Conservation (phyloP, 257 asterid genomes). For the Fraxinus quadrangulata region DNA sequence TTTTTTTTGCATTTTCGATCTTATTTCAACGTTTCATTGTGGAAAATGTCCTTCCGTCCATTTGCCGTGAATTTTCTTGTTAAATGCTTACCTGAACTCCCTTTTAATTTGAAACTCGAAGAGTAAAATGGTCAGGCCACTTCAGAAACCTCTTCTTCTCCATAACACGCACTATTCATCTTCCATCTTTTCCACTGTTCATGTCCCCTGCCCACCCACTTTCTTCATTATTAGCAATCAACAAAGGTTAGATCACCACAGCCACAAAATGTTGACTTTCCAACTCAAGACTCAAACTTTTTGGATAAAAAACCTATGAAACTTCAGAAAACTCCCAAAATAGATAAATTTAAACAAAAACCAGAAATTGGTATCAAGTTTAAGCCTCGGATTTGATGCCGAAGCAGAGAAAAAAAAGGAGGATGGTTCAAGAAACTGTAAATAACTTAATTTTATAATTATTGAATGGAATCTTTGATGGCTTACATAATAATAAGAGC, state of each 20-base stretch:
- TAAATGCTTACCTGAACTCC: too few relatives aligned
- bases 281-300: conserved; percentile 21
- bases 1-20: too few relatives aligned
- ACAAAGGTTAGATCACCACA: conserved; percentile 39
- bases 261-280: conserved; percentile 30
- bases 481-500: conserved; percentile 31
- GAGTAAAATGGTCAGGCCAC: too few relatives aligned
- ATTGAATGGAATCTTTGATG: conserved; percentile 30
- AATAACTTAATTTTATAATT: conserved; percentile 21
- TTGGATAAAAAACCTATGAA: conserved; percentile 34
- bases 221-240: conserved; percentile 10
- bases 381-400: conserved; percentile 23
- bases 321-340: conserved; percentile 21
- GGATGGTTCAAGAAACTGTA: conserved; percentile 19
- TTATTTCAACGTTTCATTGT: too few relatives aligned
- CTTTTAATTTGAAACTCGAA: too few relatives aligned
- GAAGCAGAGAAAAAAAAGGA: conserved; percentile 11
- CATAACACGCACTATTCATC: too few relatives aligned
- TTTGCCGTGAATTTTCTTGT: too few relatives aligned
- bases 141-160: too few relatives aligned
- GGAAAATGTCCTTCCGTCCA: too few relatives aligned
- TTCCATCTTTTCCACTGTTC: too few relatives aligned
- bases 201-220: too few relatives aligned
- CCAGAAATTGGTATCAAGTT: conserved; percentile 38
- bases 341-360: conserved; percentile 27